These are phyloP conservation scores for Zymoseptoria crescenta DNA, from an alignment of 2,329 filamentous ascomycete species.

Conservation along the genomic window DNA sequence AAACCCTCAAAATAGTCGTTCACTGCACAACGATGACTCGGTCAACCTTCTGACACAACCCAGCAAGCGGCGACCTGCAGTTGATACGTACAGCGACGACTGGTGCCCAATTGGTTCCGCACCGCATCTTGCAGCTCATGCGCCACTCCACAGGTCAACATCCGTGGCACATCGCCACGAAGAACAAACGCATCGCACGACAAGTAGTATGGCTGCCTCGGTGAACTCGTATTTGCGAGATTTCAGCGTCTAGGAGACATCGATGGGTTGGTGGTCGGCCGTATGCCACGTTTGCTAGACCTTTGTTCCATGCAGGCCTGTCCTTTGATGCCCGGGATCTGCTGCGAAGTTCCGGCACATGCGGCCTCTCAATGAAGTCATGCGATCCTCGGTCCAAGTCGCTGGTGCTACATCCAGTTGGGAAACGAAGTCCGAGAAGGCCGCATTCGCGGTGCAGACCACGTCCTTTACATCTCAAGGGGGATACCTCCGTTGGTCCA, in stretches of 20 bases:
- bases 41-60: neutral
- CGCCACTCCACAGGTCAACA: neutral
- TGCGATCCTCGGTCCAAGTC: neutral
- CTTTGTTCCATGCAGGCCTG: neutral
- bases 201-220: neutral
- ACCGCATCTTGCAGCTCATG: constrained; percentile 5
- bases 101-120: constrained; percentile 9
- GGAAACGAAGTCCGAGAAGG: neutral
- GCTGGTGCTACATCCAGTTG: neutral
- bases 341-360: neutral
- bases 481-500: neutral
- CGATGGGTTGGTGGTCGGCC: neutral
- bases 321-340: neutral
- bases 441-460: too few species aligned
- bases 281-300: neutral
- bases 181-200: neutral
- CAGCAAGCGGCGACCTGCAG: constrained; percentile 11
- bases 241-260: neutral
- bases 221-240: neutral
- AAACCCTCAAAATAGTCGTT: neutral
- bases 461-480: neutral
- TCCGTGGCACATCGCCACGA: neutral
- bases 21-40: neutral
- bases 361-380: neutral
- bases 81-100: constrained; percentile 12